Percentiles rank a stretch among this genome's conserved stretches.
phyloP scores from a whole-genome alignment of 306 rosid species.

The Vigna hirtella region DNA sequence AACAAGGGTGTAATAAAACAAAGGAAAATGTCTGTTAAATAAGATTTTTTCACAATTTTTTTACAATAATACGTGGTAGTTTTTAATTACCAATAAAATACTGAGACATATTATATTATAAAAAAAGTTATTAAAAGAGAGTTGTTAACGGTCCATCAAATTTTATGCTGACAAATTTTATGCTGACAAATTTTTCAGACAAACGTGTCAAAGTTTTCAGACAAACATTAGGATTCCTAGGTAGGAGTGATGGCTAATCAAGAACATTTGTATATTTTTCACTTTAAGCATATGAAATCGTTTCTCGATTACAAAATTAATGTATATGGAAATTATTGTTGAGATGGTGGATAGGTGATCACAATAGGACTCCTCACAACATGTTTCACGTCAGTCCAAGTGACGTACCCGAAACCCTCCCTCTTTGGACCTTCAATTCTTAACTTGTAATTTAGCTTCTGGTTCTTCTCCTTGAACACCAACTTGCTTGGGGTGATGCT shows the following conservation, averaged over 20 bases:
- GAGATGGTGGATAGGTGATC: constrained; percentile 20
- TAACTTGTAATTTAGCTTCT: constrained; percentile 54
- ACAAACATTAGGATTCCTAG: too few species aligned
- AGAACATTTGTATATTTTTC: background rate
- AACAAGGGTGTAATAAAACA: too few species aligned
- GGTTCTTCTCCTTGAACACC: constrained; percentile 52
- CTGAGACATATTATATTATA: accelerated
- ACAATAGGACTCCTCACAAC: constrained; percentile 71
- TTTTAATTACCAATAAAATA: too few species aligned
- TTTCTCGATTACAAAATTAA: background rate
- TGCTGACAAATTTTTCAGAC: too few species aligned
- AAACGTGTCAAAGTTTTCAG: too few species aligned
- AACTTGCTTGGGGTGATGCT: constrained; percentile 53
- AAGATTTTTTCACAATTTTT: too few species aligned
- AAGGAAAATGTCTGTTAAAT: too few species aligned
- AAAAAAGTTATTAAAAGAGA: too few species aligned
- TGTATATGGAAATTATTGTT: background rate
- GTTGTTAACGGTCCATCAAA: too few species aligned
- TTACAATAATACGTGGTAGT: too few species aligned
- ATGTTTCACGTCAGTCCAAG: constrained; percentile 59
- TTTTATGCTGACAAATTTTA: too few species aligned
- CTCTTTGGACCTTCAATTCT: constrained; percentile 48
- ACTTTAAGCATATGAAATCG: background rate
- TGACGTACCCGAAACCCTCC: constrained; percentile 53
- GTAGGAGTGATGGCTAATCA: too few species aligned